These are phyloP conservation scores for Fusarium sp. DNA, from an alignment of 2,329 filamentous ascomycete genomes.

Conservation along the genomic window DNA sequence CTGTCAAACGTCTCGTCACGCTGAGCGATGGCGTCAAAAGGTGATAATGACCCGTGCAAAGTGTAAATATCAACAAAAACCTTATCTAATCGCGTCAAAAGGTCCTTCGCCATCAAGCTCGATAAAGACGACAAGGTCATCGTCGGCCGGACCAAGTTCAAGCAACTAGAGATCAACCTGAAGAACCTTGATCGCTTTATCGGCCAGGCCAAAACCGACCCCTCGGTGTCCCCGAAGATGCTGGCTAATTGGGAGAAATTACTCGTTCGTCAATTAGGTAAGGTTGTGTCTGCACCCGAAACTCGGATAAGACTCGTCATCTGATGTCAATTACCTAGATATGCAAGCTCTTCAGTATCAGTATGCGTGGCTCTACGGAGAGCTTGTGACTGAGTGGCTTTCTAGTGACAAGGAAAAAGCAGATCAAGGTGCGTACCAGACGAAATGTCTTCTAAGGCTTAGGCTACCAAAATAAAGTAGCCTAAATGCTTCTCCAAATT, in stretches of 20 bases:
- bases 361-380: slow-evolving; percentile 58
- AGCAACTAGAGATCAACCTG: slow-evolving; percentile 48
- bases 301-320: no score
- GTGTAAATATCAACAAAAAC: no score
- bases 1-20: slow-evolving; percentile 47
- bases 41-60: slow-evolving; percentile 13
- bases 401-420: slow-evolving; percentile 43
- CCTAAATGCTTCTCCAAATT: no score
- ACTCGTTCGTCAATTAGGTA: slow-evolving; percentile 53
- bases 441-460: no score
- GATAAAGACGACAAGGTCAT: slow-evolving; percentile 45
- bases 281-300: no score
- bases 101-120: slow-evolving; percentile 49
- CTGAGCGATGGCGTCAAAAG: slow-evolving; percentile 52
- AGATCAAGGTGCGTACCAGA: background rate
- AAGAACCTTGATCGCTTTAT: slow-evolving; percentile 56
- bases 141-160: slow-evolving; percentile 39
- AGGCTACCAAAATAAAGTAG: no score
- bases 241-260: slow-evolving; percentile 51
- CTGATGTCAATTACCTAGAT: slow-evolving; percentile 49
- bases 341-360: slow-evolving; percentile 56
- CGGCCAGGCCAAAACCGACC: slow-evolving; percentile 54
- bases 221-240: slow-evolving; percentile 52
- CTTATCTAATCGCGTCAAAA: slow-evolving; percentile 25
- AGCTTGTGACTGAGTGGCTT: slow-evolving; percentile 61